These are phyloP conservation scores for Murraya paniculata DNA, from an alignment of 345 rosid genomes.

Conservation along the genomic window DNA sequence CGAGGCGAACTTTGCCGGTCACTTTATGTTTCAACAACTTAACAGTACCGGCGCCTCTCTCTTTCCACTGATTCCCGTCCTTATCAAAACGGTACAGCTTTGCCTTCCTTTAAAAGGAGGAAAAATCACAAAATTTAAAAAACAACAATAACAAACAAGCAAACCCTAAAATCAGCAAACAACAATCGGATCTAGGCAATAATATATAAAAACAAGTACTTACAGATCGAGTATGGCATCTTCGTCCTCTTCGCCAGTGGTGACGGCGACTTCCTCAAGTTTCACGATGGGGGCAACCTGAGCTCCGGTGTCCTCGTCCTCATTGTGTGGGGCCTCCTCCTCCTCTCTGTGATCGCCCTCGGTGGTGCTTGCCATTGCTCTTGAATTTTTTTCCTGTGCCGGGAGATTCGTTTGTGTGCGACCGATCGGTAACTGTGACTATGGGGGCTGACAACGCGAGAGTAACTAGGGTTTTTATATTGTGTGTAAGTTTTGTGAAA, in stretches of 20 bases:
- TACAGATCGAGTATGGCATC: slow-evolving; percentile 79
- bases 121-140: slow-evolving; percentile 6
- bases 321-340: slow-evolving; percentile 61
- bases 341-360: slow-evolving; percentile 57
- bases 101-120: slow-evolving; percentile 52
- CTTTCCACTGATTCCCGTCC: slow-evolving; percentile 87
- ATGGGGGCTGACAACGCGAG: not conserved
- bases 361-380: slow-evolving; percentile 49
- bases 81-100: slow-evolving; percentile 86
- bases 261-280: slow-evolving; percentile 79
- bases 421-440: not conserved
- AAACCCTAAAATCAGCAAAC: not conserved
- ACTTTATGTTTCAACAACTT: slow-evolving; percentile 83
- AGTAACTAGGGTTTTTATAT: slow-evolving; percentile 6
- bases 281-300: slow-evolving; percentile 80
- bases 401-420: slow-evolving; percentile 6
- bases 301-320: slow-evolving; percentile 96
- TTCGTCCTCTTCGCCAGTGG: slow-evolving; percentile 92
- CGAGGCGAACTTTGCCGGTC: slow-evolving; percentile 78
- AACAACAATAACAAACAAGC: not conserved
- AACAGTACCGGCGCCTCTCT: slow-evolving; percentile 90
- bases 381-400: not conserved
- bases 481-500: not conserved
- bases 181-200: not conserved
- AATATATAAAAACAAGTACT: slow-evolving; percentile 2